phyloP scores from a whole-genome alignment of 2,329 filamentous ascomycete species.

The Akanthomyces uredinophilus region DNA sequence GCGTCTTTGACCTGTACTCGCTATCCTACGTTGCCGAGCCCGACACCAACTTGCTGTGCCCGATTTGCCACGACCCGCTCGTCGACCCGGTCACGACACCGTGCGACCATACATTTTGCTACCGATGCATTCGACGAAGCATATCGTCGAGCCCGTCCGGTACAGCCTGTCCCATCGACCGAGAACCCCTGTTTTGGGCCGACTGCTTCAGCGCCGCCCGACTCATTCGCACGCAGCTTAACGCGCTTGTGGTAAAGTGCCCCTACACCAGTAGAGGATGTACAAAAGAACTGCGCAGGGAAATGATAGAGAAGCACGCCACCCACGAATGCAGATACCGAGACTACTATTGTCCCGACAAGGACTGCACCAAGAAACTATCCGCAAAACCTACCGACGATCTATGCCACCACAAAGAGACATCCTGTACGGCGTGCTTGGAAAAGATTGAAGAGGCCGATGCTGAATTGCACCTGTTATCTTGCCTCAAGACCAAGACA shows the following conservation, averaged over 20 bases:
- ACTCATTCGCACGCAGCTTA: slow-evolving; percentile 56
- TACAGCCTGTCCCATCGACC: slow-evolving; percentile 53
- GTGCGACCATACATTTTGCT: slow-evolving; percentile 63
- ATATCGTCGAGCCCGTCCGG: slow-evolving; percentile 36
- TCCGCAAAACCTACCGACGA: slow-evolving; percentile 45
- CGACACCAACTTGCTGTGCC: slow-evolving; percentile 46
- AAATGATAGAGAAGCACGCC: slow-evolving; percentile 52
- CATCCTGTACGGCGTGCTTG: slow-evolving; percentile 51
- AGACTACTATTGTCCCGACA: slow-evolving; percentile 50
- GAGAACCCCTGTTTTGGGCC: slow-evolving; percentile 37
- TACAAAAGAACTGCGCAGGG: slow-evolving; percentile 43
- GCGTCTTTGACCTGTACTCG: slow-evolving; percentile 41
- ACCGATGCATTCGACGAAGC: slow-evolving; percentile 46
- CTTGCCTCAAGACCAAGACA: slow-evolving; percentile 43
- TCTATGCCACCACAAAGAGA: slow-evolving; percentile 50
- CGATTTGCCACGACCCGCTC: slow-evolving; percentile 57
- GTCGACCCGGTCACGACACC: slow-evolving; percentile 55
- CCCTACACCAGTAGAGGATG: slow-evolving; percentile 51
- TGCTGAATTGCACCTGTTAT: slow-evolving; percentile 29
- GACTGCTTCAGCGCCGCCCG: slow-evolving; percentile 38
- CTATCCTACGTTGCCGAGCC: slow-evolving; percentile 39
- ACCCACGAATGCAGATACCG: slow-evolving; percentile 52
- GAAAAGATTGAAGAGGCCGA: slow-evolving; percentile 42
- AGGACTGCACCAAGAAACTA: slow-evolving; percentile 46
- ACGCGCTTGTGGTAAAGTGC: slow-evolving; percentile 54